Evolutionary conservation across 257 asterid species (phyloP).

Genomic region (Mitragyna speciosa): DNA sequence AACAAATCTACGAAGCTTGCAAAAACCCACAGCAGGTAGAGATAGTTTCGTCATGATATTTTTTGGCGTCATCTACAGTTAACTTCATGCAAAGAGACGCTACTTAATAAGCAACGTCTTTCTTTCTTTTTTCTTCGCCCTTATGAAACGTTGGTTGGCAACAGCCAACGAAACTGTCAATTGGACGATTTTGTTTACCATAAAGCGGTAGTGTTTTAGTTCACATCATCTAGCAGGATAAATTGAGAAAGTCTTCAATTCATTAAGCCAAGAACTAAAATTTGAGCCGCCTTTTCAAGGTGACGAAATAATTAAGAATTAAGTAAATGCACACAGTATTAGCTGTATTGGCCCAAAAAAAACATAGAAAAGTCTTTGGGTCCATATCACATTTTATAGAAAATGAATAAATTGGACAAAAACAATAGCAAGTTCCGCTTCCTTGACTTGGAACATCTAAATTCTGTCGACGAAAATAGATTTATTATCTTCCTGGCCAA

Average conservation of each 20-base stretch:
- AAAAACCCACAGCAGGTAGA: not conserved
- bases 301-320: not conserved
- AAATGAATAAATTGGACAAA: not conserved
- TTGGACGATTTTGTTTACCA: not conserved
- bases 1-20: slow-evolving; percentile 12
- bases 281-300: too few species aligned
- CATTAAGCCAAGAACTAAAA: not conserved
- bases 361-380: not conserved
- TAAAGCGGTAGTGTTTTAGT: not conserved
- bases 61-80: not conserved
- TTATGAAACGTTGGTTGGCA: not conserved
- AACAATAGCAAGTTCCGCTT: slow-evolving; percentile 14
- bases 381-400: not conserved
- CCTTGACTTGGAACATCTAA: slow-evolving; percentile 2
- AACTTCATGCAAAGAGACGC: too few species aligned
- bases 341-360: not conserved
- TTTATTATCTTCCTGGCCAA: not conserved
- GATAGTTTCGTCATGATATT: not conserved
- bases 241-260: not conserved
- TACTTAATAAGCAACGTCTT: too few species aligned
- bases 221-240: too few species aligned
- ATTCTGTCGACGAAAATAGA: not conserved
- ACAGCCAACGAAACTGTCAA: too few species aligned
- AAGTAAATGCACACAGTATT: not conserved
- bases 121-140: too few species aligned